Base-by-base conservation (phyloP, 2,329 filamentous ascomycete genomes). In the Talaromyces albobiverticillius region DNA sequence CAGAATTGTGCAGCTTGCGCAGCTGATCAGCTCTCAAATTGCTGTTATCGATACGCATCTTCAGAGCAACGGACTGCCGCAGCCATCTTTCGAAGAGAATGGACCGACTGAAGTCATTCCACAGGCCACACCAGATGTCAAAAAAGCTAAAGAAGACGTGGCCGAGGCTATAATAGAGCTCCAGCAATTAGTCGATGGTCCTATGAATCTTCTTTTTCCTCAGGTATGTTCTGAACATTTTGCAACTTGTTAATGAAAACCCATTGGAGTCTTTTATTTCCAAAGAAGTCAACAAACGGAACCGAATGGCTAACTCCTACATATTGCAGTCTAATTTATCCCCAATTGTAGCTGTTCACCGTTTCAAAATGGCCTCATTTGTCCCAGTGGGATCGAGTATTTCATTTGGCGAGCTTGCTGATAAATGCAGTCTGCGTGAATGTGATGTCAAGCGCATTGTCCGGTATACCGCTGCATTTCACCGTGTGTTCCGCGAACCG, bases 401-500 rank as follows among this genome's bases (percentile, higher is more conserved):
- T 3, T 49, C 52, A 26, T 54, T 54, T 20, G 20, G 38, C 13
- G 36, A 54, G 5, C 25, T 50, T 7, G 46, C 52, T 13, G 31
- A 32, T 7, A 46, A 46, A 23, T 54, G 32, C 13, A 38, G 46
- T 16, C 16, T 54, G 16, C 23, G 41, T 11, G 34, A 49, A 18
- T 26, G 23, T 32, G 23, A 43, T 18, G 22, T 42, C 13, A 38
- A 40, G n/a, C 52, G 38, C 32, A 43, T 43, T 26, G n/a, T 54
- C 9, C 52, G 46, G 11, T 48, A 50, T 36, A 38, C 47, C 9
- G 25, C 46, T 18, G 46, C 49, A 20, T 49, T 31, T 41, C 52
- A 43, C 13, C 52, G 46, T 14, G 41, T 56, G 13, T 52, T 55
- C n/a, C 48, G 26, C 11, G 48, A 55, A 25, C 53, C 53, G 8